Base-by-base conservation (phyloP, 2,329 filamentous ascomycete genomes). In the Ascochyta rabiei region DNA sequence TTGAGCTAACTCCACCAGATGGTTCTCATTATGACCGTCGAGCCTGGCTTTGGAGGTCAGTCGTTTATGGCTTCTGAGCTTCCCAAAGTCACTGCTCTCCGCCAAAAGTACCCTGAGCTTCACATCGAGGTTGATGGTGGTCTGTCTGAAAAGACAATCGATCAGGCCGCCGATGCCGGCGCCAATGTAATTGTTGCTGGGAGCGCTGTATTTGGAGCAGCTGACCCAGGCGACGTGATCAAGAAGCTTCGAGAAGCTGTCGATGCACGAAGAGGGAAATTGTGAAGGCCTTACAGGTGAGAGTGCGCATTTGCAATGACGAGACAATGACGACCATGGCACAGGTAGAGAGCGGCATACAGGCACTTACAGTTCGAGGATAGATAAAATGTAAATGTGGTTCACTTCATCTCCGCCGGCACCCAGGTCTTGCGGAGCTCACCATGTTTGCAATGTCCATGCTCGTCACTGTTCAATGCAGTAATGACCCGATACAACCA, bases 101-200 rank as follows among this genome's bases (percentile, higher is more conserved):
- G 95, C 56, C 80, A 88, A 72, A 86, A 85, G 69, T 99, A 98
- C 74, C 93, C 95, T 2, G 84, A 96, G 6, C 80, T 99, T 59
- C 95, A 97, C 79, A 99, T 99, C 68, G 95, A 99, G 78, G 93
- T 99, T 35, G 95, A 99, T 74, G 95, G 95, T 48, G 95, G 95
- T 3, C 77, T 99, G 39, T 92, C 91, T 1, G 87, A 91, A 48
- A 86, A 86, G 62, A 99, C 95, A 0, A 95, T 99, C 65, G 93
- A 95, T 68, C 89, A 93, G 72, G 95, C 95, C 7, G 95, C 95
- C 0, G 91, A 96, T 57, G 95, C 95, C 0, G 95, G 95, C 30
- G 95, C 95, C 50, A 99, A 99, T 69, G 95, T 99, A 53, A 99
- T 99, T 70, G 95, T 99, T 46, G 93, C 95, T 10, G 95, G 95